phyloP scores from a whole-genome alignment of 169 alveolate species.

The Eimeria zaria region DNA sequence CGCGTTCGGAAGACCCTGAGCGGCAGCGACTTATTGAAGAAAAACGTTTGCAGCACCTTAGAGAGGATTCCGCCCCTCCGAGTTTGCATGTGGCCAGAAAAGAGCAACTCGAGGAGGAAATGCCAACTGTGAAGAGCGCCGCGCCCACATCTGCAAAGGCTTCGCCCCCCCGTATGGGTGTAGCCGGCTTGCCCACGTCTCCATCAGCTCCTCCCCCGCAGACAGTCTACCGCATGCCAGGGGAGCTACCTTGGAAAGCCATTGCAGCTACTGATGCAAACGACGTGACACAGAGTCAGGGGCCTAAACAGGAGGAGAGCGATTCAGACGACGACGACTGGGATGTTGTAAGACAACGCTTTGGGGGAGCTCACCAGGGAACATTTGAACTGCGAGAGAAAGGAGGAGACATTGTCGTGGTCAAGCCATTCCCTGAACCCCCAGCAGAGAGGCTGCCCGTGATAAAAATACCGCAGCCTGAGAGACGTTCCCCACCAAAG shows the following conservation, averaged over 20 bases:
- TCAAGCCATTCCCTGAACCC: conserved; percentile 58
- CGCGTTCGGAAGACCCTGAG: conserved; percentile 35
- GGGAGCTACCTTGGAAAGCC: conserved; percentile 41
- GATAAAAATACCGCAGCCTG: neutral
- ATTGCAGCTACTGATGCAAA: neutral
- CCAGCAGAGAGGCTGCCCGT: conserved; percentile 69
- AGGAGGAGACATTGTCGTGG: conserved; percentile 27
- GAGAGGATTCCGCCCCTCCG: conserved; percentile 43
- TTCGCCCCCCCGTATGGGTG: conserved; percentile 19
- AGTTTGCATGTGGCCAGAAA: neutral
- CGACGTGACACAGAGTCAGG: neutral
- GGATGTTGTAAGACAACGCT: conserved; percentile 57
- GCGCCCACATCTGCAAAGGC: neutral
- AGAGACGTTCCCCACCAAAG: conserved; percentile 8
- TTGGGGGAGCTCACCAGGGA: conserved; percentile 65
- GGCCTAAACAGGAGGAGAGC: neutral
- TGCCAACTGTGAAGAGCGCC: neutral
- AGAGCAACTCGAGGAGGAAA: neutral
- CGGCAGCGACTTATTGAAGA: conserved; percentile 31
- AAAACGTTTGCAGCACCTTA: conserved; percentile 52
- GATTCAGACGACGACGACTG: conserved; percentile 74
- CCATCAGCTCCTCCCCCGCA: conserved; percentile 24
- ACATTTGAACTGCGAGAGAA: conserved; percentile 45
- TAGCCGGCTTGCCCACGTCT: conserved; percentile 12
- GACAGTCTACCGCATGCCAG: neutral